Conservation (phyloP, 2,329 filamentous ascomycete species). For the Domatiomyces globalis region DNA sequence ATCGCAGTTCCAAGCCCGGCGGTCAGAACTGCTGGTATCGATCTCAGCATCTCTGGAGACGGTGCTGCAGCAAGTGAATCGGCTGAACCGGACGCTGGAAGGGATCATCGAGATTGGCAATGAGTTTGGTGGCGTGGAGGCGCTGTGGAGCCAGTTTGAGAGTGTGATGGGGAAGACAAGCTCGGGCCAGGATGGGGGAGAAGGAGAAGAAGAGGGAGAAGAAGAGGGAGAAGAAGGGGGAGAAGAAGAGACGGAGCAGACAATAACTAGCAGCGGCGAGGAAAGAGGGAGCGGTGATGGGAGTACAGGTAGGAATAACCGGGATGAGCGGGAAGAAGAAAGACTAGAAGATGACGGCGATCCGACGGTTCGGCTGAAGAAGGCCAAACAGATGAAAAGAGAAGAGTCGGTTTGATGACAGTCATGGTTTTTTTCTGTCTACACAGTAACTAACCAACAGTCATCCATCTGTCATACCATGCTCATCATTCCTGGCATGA, state of each 20-base stretch:
- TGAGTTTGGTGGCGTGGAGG: slow-evolving; percentile 93
- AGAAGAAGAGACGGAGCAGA: slow-evolving; percentile 1
- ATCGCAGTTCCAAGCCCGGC: slow-evolving; percentile 21
- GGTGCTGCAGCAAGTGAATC: slow-evolving; percentile 90
- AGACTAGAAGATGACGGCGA: neutral
- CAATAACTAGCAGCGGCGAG: neutral
- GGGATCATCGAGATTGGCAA: slow-evolving; percentile 89
- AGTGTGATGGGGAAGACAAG: slow-evolving; percentile 73
- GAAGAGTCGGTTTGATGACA: neutral
- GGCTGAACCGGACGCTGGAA: slow-evolving; percentile 81
- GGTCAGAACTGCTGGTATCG: slow-evolving; percentile 16
- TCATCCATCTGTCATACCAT: neutral
- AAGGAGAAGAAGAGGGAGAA: slow-evolving; percentile 10
- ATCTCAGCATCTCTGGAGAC: slow-evolving; percentile 53
- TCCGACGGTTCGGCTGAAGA: neutral
- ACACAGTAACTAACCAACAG: neutral
- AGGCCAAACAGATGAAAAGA: neutral
- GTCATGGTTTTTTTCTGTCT: neutral
- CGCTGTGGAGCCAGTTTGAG: slow-evolving; percentile 94
- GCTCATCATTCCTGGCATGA: neutral
- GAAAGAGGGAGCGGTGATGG: neutral
- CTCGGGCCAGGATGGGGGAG: slow-evolving; percentile 20
- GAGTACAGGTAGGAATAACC: neutral
- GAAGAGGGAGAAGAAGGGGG: slow-evolving; percentile 1
- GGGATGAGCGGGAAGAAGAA: neutral